phyloP scores from a whole-genome alignment of 495 filamentous ascomycete species.

The Bathelium albidoporum region DNA sequence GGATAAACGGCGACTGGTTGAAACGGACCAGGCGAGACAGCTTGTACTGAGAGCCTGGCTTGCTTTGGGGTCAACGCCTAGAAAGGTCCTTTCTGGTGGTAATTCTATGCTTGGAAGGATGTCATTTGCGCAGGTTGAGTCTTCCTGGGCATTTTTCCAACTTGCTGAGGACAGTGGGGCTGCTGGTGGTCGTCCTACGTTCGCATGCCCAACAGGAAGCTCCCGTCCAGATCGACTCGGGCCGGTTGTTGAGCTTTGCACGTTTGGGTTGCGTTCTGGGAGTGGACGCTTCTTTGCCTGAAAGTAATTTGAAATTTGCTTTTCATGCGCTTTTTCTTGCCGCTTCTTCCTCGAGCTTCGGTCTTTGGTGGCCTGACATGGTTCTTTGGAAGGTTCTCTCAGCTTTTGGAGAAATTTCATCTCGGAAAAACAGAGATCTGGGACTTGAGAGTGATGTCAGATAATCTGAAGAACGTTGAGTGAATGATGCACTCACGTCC shows the following conservation, averaged over 20 bases:
- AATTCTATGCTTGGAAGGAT: slow-evolving; percentile 19
- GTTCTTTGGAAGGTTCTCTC: slow-evolving; percentile 21
- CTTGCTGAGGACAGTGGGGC: background rate
- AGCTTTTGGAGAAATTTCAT: slow-evolving; percentile 49
- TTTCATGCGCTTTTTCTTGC: slow-evolving; percentile 20
- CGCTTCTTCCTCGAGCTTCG: slow-evolving; percentile 22
- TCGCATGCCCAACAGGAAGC: background rate
- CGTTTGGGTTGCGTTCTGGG: slow-evolving; percentile 10
- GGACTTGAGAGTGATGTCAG: slow-evolving; percentile 36
- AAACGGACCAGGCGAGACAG: slow-evolving; percentile 27
- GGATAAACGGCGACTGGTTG: slow-evolving; percentile 5
- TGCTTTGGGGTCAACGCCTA: slow-evolving; percentile 27
- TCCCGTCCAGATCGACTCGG: background rate
- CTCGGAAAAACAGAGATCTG: slow-evolving; percentile 58
- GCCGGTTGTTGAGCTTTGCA: background rate
- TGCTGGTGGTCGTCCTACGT: background rate
- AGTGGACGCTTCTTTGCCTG: slow-evolving; percentile 19
- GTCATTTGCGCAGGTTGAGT: background rate
- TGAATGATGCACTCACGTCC: slow-evolving; percentile 30
- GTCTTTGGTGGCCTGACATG: slow-evolving; percentile 6
- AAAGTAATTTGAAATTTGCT: slow-evolving; percentile 35
- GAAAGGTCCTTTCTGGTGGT: slow-evolving; percentile 24
- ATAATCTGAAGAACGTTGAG: background rate
- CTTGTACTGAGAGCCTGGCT: slow-evolving; percentile 16
- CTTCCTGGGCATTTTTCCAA: background rate